Evolutionary conservation across 371 early-diverging fungal species (phyloP).

Genomic region (Scutellospora calospora): DNA sequence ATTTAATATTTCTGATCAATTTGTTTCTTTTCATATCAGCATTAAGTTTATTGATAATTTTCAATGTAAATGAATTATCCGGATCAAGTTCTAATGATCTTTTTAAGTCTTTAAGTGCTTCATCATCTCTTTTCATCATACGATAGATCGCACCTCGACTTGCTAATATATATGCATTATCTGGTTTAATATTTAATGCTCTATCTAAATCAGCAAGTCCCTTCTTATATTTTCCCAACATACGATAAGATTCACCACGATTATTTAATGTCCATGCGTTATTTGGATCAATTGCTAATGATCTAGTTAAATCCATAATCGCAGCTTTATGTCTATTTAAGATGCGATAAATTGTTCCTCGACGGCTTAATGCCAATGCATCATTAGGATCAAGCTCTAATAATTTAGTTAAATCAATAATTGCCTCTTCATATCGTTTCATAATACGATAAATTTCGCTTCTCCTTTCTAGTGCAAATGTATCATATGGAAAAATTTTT

Average conservation of each 20-base stretch:
- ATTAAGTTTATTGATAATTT: too few species aligned
- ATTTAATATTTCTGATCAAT: too few species aligned
- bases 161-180: neutral
- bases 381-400: too few species aligned
- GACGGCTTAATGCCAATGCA: slow-evolving; percentile 12
- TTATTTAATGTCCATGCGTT: neutral
- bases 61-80: neutral
- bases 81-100: slow-evolving; percentile 24
- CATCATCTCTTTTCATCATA: neutral
- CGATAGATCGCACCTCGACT: slow-evolving; percentile 31
- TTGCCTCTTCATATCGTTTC: neutral
- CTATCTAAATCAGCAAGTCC: slow-evolving; percentile 16
- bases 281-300: slow-evolving; percentile 15
- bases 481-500: neutral
- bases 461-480: neutral
- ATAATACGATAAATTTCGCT: slow-evolving; percentile 23
- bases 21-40: too few species aligned
- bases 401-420: neutral
- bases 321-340: slow-evolving; percentile 16
- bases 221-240: slow-evolving; percentile 2
- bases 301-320: slow-evolving; percentile 20
- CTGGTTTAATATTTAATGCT: slow-evolving; percentile 4
- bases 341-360: slow-evolving; percentile 23
- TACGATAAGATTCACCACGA: slow-evolving; percentile 24
- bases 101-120: slow-evolving; percentile 28